A percentile compares a stretch with the other conserved stretches of the same genome.
phyloP scores from a whole-genome alignment of 352 stramenopile genomes.

The Phytophthora idaei region DNA sequence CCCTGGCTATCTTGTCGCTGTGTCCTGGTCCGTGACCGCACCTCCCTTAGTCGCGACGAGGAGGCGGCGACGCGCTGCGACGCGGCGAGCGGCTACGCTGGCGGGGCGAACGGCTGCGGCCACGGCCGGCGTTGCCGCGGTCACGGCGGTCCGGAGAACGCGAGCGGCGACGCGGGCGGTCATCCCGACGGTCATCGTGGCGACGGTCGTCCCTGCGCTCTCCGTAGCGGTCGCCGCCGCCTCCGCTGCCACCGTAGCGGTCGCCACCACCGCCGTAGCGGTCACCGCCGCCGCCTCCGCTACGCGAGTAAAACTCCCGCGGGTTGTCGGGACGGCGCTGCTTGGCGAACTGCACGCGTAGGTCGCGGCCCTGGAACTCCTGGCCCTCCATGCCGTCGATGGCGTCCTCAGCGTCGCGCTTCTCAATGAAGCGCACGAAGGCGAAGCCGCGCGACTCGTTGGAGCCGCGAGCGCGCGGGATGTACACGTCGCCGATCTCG shows the following conservation, averaged over 20 bases:
- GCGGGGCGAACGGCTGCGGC: constrained; percentile 35
- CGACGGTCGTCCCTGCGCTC: constrained; percentile 42
- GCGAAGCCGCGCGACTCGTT: constrained; percentile 85
- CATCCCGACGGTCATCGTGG: constrained; percentile 38
- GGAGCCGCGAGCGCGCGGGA: constrained; percentile 71
- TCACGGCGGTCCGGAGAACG: constrained; percentile 50
- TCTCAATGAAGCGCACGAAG: constrained; percentile 90
- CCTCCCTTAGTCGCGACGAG: constrained; percentile 57
- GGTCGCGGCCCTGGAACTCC: constrained; percentile 72
- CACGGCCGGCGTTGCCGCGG: constrained; percentile 45
- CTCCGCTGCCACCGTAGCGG: constrained; percentile 15
- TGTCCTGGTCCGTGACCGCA: too few species aligned
- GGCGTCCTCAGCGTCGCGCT: constrained; percentile 88
- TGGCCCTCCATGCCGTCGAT: constrained; percentile 79
- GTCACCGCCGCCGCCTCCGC: constrained; percentile 32
- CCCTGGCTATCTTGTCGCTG: neutral
- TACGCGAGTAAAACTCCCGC: constrained; percentile 70
- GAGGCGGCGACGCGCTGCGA: constrained; percentile 41
- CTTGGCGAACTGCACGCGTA: constrained; percentile 82
- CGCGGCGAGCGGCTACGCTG: constrained; percentile 47
- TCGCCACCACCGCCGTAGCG: neutral
- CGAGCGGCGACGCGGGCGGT: constrained; percentile 46
- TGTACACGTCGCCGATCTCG: constrained; percentile 87
- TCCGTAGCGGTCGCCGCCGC: constrained; percentile 37
- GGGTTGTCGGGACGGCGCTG: constrained; percentile 81